Evolutionary conservation across 73 alveolate genomes (phyloP).

Genomic region (Paramecium biaurelia): DNA sequence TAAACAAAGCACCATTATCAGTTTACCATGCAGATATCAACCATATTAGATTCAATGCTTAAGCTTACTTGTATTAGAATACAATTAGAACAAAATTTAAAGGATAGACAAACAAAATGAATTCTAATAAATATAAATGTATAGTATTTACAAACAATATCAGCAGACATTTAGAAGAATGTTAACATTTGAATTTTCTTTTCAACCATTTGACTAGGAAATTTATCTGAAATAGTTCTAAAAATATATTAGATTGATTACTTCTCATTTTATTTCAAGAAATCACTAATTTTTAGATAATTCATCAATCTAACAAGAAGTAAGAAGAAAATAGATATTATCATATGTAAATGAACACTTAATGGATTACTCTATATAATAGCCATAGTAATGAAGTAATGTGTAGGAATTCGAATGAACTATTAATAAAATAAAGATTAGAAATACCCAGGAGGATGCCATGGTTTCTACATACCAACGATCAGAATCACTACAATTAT

Average conservation of each 20-base stretch:
- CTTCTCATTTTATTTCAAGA: slow-evolving; percentile 30
- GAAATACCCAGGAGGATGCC: not conserved
- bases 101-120: slow-evolving; percentile 53
- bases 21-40: slow-evolving; percentile 41
- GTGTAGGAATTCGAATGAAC: not conserved
- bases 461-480: slow-evolving; percentile 35
- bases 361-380: not conserved
- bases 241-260: not conserved
- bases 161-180: slow-evolving; percentile 4
- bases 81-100: slow-evolving; percentile 13
- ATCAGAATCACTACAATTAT: slow-evolving; percentile 41
- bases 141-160: not conserved
- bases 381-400: not conserved
- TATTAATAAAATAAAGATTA: not conserved
- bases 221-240: not conserved
- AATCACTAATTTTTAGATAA: not conserved
- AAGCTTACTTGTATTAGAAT: slow-evolving; percentile 9
- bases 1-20: slow-evolving; percentile 59
- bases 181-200: not conserved
- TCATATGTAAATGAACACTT: not conserved
- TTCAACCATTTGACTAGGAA: not conserved
- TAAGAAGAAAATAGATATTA: not conserved
- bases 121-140: not conserved
- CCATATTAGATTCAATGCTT: slow-evolving; percentile 10
- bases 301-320: slow-evolving; percentile 7